Evolutionary conservation across 208 protist species (phyloP).

Genomic region (Crithidia thermophila): DNA sequence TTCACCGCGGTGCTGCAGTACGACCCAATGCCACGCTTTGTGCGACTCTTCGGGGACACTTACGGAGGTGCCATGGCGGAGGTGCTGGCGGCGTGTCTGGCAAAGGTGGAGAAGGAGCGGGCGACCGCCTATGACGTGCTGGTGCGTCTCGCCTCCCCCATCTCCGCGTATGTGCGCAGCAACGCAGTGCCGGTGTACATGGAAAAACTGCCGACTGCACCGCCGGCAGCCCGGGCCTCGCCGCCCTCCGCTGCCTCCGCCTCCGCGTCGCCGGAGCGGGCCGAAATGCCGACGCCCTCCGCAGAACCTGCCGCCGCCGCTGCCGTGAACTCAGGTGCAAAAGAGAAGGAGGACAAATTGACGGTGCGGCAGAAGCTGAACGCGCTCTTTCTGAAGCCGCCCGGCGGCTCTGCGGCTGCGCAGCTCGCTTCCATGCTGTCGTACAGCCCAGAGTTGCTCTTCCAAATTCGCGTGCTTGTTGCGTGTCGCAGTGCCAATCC

Average conservation of each 20-base stretch:
- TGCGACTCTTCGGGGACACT: constrained; percentile 8
- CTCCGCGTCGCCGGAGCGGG: not conserved
- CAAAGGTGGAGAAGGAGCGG: constrained; percentile 56
- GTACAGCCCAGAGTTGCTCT: constrained; percentile 13
- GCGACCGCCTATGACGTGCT: constrained; percentile 66
- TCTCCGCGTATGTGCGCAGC: constrained; percentile 39
- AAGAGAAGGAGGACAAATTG: not conserved
- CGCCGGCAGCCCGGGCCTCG: constrained; percentile 11
- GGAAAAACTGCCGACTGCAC: constrained; percentile 20
- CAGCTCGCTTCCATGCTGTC: constrained; percentile 9
- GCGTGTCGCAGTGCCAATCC: constrained; percentile 19
- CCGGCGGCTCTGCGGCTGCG: not conserved
- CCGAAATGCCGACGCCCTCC: not conserved
- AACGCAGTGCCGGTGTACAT: constrained; percentile 54
- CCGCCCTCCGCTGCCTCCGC: constrained; percentile 12
- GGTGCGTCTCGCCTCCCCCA: constrained; percentile 35
- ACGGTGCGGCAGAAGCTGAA: constrained; percentile 15
- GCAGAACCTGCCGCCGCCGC: not conserved
- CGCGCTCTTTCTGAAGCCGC: constrained; percentile 15
- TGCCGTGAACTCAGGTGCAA: not conserved
- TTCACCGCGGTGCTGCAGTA: constrained; percentile 54
- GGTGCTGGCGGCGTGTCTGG: constrained; percentile 52
- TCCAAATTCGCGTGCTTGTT: constrained; percentile 25
- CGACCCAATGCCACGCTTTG: constrained; percentile 66
- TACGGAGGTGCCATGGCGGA: constrained; percentile 51